Conservation (phyloP, 164 flowering plant genomes). For the Annona squamosa region DNA sequence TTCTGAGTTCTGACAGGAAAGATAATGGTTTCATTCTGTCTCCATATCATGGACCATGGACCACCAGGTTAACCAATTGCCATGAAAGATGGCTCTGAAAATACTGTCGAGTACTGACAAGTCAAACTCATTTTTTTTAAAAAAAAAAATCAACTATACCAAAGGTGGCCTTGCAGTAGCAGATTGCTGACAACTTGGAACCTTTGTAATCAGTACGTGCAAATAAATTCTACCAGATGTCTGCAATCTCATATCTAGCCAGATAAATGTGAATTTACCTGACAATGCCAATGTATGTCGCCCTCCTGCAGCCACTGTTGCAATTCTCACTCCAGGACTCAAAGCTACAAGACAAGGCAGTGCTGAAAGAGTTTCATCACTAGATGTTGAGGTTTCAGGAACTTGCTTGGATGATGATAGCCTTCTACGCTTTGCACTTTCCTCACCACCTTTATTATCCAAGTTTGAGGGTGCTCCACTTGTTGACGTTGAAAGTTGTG, state of each 20-base stretch:
- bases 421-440: slow-evolving; percentile 67
- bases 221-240: background rate
- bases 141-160: too few species aligned
- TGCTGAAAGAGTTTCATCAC: slow-evolving; percentile 74
- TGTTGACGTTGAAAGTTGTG: slow-evolving; percentile 47
- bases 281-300: slow-evolving; percentile 92
- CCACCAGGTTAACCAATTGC: background rate
- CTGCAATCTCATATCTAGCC: background rate
- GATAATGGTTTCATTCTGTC: background rate
- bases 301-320: slow-evolving; percentile 92
- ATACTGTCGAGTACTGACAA: background rate
- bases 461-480: slow-evolving; percentile 35
- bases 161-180: too few species aligned
- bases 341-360: slow-evolving; percentile 81
- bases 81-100: background rate
- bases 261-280: slow-evolving; percentile 37
- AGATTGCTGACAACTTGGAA: background rate
- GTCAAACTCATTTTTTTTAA: background rate
- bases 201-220: background rate
- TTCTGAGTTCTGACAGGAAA: background rate
- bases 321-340: slow-evolving; percentile 76
- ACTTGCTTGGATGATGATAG: slow-evolving; percentile 61
- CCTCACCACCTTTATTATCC: slow-evolving; percentile 52
- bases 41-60: background rate
- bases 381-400: slow-evolving; percentile 63